These are phyloP conservation scores for Strobilomyces dryophilus DNA, from an alignment of 768 basidiomycete genomes.

Conservation along the genomic window DNA sequence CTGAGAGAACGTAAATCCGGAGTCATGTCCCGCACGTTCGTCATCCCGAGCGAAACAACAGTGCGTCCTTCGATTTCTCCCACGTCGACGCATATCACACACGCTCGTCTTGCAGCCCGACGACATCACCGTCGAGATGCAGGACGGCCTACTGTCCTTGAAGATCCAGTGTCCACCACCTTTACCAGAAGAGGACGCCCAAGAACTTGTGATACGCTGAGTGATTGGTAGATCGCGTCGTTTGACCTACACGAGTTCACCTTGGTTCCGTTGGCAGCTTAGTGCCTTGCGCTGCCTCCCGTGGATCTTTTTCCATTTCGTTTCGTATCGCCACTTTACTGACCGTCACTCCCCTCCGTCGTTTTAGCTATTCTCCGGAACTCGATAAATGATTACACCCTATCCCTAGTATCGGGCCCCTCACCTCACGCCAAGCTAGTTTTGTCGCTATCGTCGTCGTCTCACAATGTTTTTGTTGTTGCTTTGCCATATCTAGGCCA, in stretches of 20 bases:
- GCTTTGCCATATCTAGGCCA: neutral
- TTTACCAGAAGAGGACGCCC: slow-evolving; percentile 35
- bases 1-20: slow-evolving; percentile 57
- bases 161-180: slow-evolving; percentile 49
- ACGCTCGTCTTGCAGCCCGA: slow-evolving; percentile 37
- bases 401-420: neutral
- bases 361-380: slow-evolving; percentile 6
- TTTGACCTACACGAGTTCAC: slow-evolving; percentile 8
- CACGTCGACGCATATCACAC: slow-evolving; percentile 1
- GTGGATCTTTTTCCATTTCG: slow-evolving; percentile 6
- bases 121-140: slow-evolving; percentile 52
- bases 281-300: neutral
- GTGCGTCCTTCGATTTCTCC: slow-evolving; percentile 35
- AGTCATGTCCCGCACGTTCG: slow-evolving; percentile 43
- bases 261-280: slow-evolving; percentile 5
- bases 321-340: slow-evolving; percentile 5
- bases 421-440: neutral
- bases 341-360: neutral
- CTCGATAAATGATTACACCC: neutral
- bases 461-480: neutral
- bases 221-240: slow-evolving; percentile 21
- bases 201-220: slow-evolving; percentile 50
- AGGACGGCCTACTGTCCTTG: slow-evolving; percentile 58
- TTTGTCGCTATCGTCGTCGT: neutral
- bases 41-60: slow-evolving; percentile 53